Base-by-base conservation (phyloP, 208 protist genomes). In the Trypanosoma lewisi region DNA sequence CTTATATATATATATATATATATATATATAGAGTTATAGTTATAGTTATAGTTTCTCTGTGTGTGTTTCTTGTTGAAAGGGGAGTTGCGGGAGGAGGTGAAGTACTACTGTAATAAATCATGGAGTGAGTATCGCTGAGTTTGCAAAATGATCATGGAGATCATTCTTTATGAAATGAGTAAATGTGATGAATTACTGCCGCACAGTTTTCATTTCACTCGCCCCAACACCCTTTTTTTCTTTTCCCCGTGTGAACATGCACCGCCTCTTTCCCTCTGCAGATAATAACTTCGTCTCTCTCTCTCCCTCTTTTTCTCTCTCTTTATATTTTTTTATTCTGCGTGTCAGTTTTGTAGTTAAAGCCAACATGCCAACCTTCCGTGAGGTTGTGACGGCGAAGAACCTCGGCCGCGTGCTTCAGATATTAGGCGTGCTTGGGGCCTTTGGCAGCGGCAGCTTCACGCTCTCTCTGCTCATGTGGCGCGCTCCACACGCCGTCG, bases 391-490 rank as follows among this genome's bases (percentile, higher is more conserved):
- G 4, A 51, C 27, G 2, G 48, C 48, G 7, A 33, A 50, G n/a
- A 49, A 67, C 14, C 37, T 55, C 30, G 21, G 1, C 4, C 4
- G 2, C 28, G 39, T 78, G 17, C 48, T 85, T 12, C 56, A 76
- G 21, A 53, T 88, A 1, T 54, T 89, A 30, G 72, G 69, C 30
- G 55, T 93, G 6, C 21, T 83, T 21, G 80, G 78, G 16, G 67
- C 79, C 53, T 83, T 85, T 53, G 80, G 51, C 8, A 78, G 73
- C 19, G 86, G 86, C 34, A 80, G 55, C 48, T 87, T 86, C 54
- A 42, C 75, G 25, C 54, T 87, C 53, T 90, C 59, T 33, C 50
- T 80, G 19, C 70, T 93, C 41, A 86, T 88, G 33, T 77, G 54
- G 56, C 50, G 63, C 23, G 28, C 4, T 1, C 42, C 49, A 11